phyloP scores from a whole-genome alignment of 2,329 filamentous ascomycete species.

The Anthostomella pinea region DNA sequence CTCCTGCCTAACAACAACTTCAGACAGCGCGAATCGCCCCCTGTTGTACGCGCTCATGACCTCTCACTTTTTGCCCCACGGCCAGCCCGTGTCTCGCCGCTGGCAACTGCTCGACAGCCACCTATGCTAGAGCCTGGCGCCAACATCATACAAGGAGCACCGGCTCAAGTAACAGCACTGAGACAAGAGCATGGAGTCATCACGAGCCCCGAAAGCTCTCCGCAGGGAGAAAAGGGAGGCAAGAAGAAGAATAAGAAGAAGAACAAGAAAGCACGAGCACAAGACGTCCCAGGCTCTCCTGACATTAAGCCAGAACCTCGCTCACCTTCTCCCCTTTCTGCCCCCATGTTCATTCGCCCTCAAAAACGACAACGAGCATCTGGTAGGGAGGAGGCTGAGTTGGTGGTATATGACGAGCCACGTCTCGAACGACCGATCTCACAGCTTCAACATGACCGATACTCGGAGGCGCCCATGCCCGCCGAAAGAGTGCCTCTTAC shows the following conservation, averaged over 20 bases:
- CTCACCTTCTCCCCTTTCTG: constrained; percentile 58
- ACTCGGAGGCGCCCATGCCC: constrained; percentile 15
- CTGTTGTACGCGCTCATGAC: constrained; percentile 72
- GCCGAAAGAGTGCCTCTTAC: constrained; percentile 23
- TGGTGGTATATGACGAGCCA: constrained; percentile 45
- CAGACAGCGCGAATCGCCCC: constrained; percentile 51
- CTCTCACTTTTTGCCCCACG: constrained; percentile 72
- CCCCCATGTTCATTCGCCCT: constrained; percentile 51
- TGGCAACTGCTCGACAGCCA: constrained; percentile 45
- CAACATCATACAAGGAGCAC: constrained; percentile 37
- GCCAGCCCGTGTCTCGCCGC: constrained; percentile 64
- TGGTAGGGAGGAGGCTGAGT: constrained; percentile 39
- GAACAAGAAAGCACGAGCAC: constrained; percentile 47
- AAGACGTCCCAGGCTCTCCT: constrained; percentile 46
- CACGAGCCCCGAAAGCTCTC: constrained; percentile 61
- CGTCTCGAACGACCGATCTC: constrained; percentile 40
- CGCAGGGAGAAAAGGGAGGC: constrained; percentile 45
- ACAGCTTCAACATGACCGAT: constrained; percentile 34
- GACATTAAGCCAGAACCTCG: constrained; percentile 64
- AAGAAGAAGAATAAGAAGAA: constrained; percentile 56
- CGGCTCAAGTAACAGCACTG: constrained; percentile 57
- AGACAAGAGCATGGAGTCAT: constrained; percentile 46
- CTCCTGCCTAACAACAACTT: constrained; percentile 38
- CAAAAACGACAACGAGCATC: constrained; percentile 55
- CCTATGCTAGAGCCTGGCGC: constrained; percentile 31